Conservation (phyloP, 805 yeast genomes). For the Wickerhamiella kazuoi region DNA sequence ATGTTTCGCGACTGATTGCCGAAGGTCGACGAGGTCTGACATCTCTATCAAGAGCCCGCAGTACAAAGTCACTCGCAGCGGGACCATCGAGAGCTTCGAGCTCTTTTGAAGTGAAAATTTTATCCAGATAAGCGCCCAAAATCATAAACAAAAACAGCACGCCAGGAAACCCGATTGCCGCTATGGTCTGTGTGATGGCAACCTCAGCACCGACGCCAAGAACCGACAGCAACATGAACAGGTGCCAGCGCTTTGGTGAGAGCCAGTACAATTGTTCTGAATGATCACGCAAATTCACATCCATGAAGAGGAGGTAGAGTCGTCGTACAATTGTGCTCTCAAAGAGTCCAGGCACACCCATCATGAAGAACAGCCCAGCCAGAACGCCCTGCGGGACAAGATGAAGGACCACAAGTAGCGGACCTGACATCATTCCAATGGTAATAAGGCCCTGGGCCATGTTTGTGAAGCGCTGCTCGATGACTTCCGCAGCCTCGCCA, state of each 20-base stretch:
- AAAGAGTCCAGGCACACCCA: conserved; percentile 72
- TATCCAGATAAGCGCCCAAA: conserved; percentile 44
- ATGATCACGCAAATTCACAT: conserved; percentile 26
- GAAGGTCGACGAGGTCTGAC: too few relatives aligned
- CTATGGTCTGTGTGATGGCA: conserved; percentile 68
- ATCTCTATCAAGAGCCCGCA: conserved; percentile 23
- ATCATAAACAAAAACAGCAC: conserved; percentile 52
- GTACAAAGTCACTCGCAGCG: conserved; percentile 25
- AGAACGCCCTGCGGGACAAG: conserved; percentile 83
- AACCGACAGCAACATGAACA: conserved; percentile 41
- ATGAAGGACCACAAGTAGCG: conserved; percentile 63
- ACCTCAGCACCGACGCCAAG: conserved; percentile 65
- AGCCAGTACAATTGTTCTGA: conserved; percentile 21
- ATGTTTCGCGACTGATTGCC: too few relatives aligned
- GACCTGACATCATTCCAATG: conserved; percentile 77
- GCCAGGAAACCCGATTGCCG: conserved; percentile 90
- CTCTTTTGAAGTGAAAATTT: conserved; percentile 42
- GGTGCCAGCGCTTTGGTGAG: conserved; percentile 24
- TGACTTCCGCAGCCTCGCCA: conserved; percentile 28
- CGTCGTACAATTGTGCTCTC: conserved; percentile 47
- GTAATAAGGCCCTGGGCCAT: conserved; percentile 70
- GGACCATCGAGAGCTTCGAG: conserved; percentile 46
- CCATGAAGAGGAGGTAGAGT: conserved; percentile 45
- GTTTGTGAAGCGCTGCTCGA: conserved; percentile 80
- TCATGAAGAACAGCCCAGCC: conserved; percentile 80